Base-by-base conservation (phyloP, 352 stramenopile species). In the Phytophthora kernoviae region DNA sequence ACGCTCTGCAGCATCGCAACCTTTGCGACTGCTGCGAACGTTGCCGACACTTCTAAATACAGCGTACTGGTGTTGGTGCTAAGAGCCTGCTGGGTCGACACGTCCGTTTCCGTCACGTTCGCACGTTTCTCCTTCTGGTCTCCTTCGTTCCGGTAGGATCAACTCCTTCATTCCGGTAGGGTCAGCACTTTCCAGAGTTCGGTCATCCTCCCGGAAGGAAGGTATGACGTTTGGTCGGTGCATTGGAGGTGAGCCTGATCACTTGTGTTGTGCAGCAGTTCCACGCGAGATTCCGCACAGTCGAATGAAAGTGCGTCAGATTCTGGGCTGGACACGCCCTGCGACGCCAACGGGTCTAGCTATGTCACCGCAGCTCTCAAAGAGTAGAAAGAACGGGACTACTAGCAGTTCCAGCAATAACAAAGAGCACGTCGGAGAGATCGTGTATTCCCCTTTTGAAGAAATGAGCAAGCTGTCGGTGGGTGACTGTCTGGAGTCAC, bases 141-240 rank as follows among this genome's bases (percentile, higher is more conserved):
- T n/a, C n/a, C n/a, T n/a, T n/a, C 54, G 33, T 30, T 43, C 17
- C 17, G 24, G 39, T 45, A 36, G 6, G 26, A 33, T 24, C 21
- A 39, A 18, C 55, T 48, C 21, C n/a, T n/a, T n/a, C n/a, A n/a
- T n/a, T n/a, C n/a, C n/a, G n/a, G n/a, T n/a, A n/a, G n/a, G n/a
- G n/a, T n/a, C n/a, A n/a, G 47, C 46, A 73, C 59, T 63, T 68
- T 62, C 43, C 44, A 65, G 50, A 54, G 26, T 65, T 53, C 33
- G 9, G 42, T 22, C 27, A 39, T 37, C 30, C 32, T 43, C 10
- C 6, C 24, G 24, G 24, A 30, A 39, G 42, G 33, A 20, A 30
- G 33, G 32, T 45, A 87, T 87, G 77, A 70, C 77, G 51, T 82
- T 86, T 69, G 62, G 64, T 53, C 65, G 70, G 49, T 86, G 76